Base-by-base conservation (phyloP, 176 grass and related monocot genomes). In the Cenchrus fungigraminus region DNA sequence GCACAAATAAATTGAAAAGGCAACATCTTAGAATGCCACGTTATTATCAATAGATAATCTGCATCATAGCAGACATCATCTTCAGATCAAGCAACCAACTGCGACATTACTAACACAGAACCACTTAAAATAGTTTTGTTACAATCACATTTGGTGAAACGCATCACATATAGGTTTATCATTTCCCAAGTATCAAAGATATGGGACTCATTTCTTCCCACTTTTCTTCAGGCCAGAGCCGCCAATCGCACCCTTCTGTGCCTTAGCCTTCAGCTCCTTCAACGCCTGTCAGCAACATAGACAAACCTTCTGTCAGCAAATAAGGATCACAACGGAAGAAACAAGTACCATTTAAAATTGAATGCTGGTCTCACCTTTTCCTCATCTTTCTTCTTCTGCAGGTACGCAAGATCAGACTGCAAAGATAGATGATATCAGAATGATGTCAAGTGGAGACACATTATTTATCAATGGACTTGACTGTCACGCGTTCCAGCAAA, bases 301-400 rank as follows among this genome's bases (percentile, higher is more conserved):
- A 83, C 50, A 29, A 3, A 22, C 4, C 50, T 49, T 16, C 71
- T 6, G 14, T 67, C 44, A 68, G 52, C 10, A 67, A 67, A 72
- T 3, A 19, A 69, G 3, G 10, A 7, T 19, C 20, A 4, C 4
- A 84, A 50, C 3, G 6, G 73, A 51, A 8, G 6, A 80, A 55
- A 3, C 3, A 6, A 65, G 49, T 29, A 13, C 14, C 47, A 51
- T 51, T 44, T 15, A 78, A 43, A 69, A 32, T 31, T 68, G 40
- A 9, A 2, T 20, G 20, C 0, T 53, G 3, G 12, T 25, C 13
- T 68, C 40, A 92, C 93, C 87, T 98, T 98, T 61, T 95, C 87
- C 88, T 98, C 96, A 0, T 98, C 96, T 82, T 98, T 98, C 93
- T 98, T 98, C 86, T 98, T 98, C 81, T 98, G 91, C 72, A 98